Conservation (phyloP, 2,329 filamentous ascomycete genomes). For the Pseudogymnoascus sp. region DNA sequence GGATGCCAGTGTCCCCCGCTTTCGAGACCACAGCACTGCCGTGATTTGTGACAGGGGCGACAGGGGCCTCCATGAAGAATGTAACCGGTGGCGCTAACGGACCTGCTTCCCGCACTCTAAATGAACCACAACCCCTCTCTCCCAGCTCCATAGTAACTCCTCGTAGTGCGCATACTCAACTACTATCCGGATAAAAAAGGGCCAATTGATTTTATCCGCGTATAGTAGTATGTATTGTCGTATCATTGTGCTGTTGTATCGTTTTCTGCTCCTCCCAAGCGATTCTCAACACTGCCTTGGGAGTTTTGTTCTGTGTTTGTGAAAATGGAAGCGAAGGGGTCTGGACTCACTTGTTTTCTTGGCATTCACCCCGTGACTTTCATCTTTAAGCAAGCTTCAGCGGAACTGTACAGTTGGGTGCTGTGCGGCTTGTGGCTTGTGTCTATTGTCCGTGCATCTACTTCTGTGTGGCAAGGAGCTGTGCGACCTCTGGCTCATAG, state of each 20-base stretch:
- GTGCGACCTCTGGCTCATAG: background rate
- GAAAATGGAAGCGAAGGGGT: background rate
- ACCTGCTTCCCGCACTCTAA: slow-evolving; percentile 6
- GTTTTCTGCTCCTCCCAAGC: background rate
- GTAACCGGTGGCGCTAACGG: slow-evolving; percentile 4
- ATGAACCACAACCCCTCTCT: slow-evolving; percentile 2
- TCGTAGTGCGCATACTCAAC: background rate
- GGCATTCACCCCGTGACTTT: background rate
- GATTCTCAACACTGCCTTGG: background rate
- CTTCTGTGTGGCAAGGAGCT: no score
- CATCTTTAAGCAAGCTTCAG: background rate
- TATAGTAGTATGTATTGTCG: background rate
- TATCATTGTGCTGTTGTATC: background rate
- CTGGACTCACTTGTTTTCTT: background rate
- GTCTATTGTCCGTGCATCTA: background rate
- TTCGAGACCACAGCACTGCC: background rate
- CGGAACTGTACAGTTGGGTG: background rate
- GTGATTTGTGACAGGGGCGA: background rate
- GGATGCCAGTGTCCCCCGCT: background rate
- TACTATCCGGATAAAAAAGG: background rate
- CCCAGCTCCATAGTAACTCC: background rate
- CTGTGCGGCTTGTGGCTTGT: background rate
- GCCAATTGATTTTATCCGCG: background rate
- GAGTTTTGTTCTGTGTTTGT: background rate
- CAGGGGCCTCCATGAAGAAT: background rate